Conservation (phyloP, 192 early-diverging fungal species). For the Coemansia javaensis region DNA sequence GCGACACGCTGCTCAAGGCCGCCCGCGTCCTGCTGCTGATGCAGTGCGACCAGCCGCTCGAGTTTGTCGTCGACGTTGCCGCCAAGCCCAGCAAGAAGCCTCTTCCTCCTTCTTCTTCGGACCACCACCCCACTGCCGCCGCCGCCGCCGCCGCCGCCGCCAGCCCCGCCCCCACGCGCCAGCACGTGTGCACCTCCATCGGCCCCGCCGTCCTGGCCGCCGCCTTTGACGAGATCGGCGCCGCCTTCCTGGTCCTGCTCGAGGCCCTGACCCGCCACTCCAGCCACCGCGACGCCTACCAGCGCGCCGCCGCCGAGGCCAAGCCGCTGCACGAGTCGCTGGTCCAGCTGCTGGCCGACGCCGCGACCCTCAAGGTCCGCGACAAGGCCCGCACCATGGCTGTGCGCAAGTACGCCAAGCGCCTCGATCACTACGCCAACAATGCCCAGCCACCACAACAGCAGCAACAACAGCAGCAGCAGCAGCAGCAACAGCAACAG, state of each 20-base stretch:
- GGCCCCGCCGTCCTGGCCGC: conserved; percentile 2
- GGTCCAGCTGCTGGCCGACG: not conserved
- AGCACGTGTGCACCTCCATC: conserved; percentile 2
- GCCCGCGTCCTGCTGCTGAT: conserved; percentile 29
- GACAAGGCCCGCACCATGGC: conserved; percentile 4
- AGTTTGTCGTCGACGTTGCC: conserved; percentile 4
- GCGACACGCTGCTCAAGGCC: conserved; percentile 44
- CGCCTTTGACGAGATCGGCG: conserved; percentile 31
- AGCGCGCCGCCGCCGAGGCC: conserved; percentile 31
- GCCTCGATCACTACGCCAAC: conserved; percentile 34
- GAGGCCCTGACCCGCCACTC: conserved; percentile 43
- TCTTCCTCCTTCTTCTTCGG: too few relatives aligned
- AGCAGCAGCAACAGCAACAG: too few relatives aligned
- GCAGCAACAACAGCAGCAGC: too few relatives aligned
- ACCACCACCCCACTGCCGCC: conserved; percentile 3
- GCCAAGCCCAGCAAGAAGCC: conserved; percentile 4
- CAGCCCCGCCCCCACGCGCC: not conserved
- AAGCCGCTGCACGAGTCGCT: conserved; percentile 24
- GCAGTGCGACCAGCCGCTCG: conserved; percentile 8
- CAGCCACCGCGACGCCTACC: conserved; percentile 40
- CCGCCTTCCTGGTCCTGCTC: conserved; percentile 39
- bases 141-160: not conserved
- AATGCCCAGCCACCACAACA: too few relatives aligned
- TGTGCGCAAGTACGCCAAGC: conserved; percentile 23
- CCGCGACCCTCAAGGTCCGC: not conserved